phyloP scores from a whole-genome alignment of 2,329 filamentous ascomycete species.

The Aureobasidium melanogenum region DNA sequence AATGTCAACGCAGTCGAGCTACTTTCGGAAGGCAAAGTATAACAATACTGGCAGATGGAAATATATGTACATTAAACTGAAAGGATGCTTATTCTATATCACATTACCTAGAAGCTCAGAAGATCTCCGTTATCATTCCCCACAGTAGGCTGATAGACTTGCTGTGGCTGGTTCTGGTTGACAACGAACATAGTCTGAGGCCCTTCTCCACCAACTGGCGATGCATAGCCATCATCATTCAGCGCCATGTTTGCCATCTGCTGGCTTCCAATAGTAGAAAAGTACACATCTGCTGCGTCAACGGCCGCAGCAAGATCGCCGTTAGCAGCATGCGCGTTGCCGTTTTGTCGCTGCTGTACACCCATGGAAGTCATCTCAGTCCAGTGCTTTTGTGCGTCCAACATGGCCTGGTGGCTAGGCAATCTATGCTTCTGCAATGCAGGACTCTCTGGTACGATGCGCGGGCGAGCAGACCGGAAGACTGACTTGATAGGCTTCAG shows the following conservation, averaged over 20 bases:
- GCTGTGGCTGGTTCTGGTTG: constrained; percentile 71
- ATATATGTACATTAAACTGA: not conserved
- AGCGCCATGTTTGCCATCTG: constrained; percentile 67
- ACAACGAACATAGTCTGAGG: constrained; percentile 55
- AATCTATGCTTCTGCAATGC: constrained; percentile 69
- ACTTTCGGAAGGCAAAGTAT: not conserved
- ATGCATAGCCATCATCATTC: constrained; percentile 37
- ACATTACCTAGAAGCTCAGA: constrained; percentile 23
- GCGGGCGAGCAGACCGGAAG: constrained; percentile 78
- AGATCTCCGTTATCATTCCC: constrained; percentile 30
- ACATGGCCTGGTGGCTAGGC: constrained; percentile 44
- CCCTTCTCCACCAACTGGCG: constrained; percentile 16
- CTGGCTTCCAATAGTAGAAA: constrained; percentile 64
- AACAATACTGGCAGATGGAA: not conserved
- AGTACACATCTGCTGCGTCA: constrained; percentile 82
- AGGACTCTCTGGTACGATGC: constrained; percentile 71
- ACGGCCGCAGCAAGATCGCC: constrained; percentile 60
- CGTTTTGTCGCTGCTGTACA: constrained; percentile 18
- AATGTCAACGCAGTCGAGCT: not conserved
- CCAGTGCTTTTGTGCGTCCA: constrained; percentile 24
- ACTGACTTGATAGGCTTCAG: constrained; percentile 96
- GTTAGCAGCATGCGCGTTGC: constrained; percentile 17
- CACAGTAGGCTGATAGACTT: constrained; percentile 65
- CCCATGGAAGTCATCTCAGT: constrained; percentile 7
- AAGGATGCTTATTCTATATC: not conserved